These are phyloP conservation scores for Coccomyxa subellipsoidea DNA, from an alignment of 163 green algal genomes.

Conservation along the genomic window DNA sequence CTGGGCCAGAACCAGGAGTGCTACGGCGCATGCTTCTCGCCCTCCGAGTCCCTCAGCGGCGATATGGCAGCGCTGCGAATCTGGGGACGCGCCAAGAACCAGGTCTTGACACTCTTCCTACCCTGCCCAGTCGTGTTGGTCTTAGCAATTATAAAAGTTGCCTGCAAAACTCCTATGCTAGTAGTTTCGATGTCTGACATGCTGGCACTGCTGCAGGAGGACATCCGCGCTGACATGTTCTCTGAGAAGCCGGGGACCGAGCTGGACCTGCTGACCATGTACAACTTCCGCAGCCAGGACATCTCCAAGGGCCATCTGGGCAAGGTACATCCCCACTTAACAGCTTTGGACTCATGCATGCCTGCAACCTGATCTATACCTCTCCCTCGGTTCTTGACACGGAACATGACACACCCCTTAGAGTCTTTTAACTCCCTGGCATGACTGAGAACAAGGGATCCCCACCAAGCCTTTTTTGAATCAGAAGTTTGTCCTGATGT, in stretches of 20 bases:
- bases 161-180: too few species aligned
- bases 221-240: slow-evolving; percentile 10
- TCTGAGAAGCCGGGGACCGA: not conserved
- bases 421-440: too few species aligned
- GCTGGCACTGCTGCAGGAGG: slow-evolving; percentile 10
- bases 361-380: too few species aligned
- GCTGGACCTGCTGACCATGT: slow-evolving; percentile 3
- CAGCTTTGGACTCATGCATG: too few species aligned
- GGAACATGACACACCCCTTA: too few species aligned
- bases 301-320: not conserved
- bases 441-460: too few species aligned
- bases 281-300: slow-evolving; percentile 7
- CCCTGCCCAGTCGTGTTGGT: not conserved
- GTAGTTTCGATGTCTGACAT: not conserved
- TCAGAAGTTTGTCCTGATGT: too few species aligned
- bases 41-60: slow-evolving; percentile 58
- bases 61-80: slow-evolving; percentile 74
- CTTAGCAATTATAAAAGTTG: too few species aligned
- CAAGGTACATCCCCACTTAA: not conserved
- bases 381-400: too few species aligned
- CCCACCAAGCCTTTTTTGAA: too few species aligned
- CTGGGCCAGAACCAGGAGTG: slow-evolving; percentile 84
- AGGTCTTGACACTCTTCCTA: slow-evolving; percentile 13
- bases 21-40: slow-evolving; percentile 76
- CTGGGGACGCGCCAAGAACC: slow-evolving; percentile 57